Evolutionary conservation across 306 rosid genomes (phyloP).

Genomic region (Dicorynia guianensis): DNA sequence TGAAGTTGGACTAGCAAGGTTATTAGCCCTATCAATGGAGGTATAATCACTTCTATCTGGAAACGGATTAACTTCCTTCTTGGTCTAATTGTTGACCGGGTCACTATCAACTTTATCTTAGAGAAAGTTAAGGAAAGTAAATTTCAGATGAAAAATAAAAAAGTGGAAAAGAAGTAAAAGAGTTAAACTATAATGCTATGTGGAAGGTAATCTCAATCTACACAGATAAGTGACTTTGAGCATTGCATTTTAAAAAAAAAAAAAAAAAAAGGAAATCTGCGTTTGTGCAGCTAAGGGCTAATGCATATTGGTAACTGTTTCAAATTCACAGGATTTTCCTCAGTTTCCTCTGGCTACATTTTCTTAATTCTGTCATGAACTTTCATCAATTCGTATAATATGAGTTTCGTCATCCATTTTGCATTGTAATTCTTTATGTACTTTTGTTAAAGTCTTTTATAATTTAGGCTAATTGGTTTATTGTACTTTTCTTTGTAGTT

Average conservation of each 20-base stretch:
- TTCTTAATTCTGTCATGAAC: not conserved
- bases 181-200: too few relatives aligned
- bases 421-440: not conserved
- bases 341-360: not conserved
- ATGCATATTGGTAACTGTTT: conserved; percentile 1
- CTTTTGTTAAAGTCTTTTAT: not conserved
- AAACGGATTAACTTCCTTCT: too few relatives aligned
- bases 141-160: not conserved
- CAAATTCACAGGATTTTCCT: conserved; percentile 5
- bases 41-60: too few relatives aligned
- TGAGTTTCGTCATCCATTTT: not conserved
- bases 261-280: conserved; percentile 7
- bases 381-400: not conserved
- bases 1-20: too few relatives aligned
- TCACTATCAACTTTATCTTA: not conserved
- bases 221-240: conserved; percentile 1
- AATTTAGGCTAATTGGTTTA: conserved; percentile 15
- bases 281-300: not conserved
- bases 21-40: too few relatives aligned
- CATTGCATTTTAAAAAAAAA: not conserved
- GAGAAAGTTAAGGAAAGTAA: not conserved
- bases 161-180: not conserved
- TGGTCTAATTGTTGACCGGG: not conserved
- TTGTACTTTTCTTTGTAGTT: conserved; percentile 9
- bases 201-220: not conserved